phyloP scores from a whole-genome alignment of 2,329 filamentous ascomycete species.

The Diaporthe vaccinii region DNA sequence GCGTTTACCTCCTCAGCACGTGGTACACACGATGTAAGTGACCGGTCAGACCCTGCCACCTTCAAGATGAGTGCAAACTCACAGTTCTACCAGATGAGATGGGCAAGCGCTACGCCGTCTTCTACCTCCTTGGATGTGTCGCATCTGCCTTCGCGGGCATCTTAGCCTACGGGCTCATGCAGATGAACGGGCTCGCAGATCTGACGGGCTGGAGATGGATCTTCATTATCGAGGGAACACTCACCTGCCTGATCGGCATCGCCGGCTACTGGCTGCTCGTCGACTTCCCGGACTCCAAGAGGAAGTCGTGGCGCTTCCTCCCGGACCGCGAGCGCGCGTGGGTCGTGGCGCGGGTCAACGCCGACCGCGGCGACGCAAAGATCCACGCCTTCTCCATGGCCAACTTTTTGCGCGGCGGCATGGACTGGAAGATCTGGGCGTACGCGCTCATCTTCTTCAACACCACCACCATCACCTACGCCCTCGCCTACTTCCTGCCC shows the following conservation, averaged over 20 bases:
- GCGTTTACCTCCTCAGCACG: conserved; percentile 79
- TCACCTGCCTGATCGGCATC: conserved; percentile 68
- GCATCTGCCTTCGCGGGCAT: conserved; percentile 77
- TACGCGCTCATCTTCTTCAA: conserved; percentile 74
- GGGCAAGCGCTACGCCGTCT: conserved; percentile 76
- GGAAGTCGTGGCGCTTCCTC: conserved; percentile 67
- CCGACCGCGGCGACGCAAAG: conserved; percentile 69
- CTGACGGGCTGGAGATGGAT: conserved; percentile 77
- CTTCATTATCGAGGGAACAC: conserved; percentile 67
- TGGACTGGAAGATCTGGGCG: conserved; percentile 72
- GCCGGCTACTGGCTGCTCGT: conserved; percentile 70
- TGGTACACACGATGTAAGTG: conserved; percentile 77
- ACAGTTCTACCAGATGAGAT: conserved; percentile 67
- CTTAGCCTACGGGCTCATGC: conserved; percentile 78
- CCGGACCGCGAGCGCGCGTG: conserved; percentile 63
- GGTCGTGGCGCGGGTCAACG: conserved; percentile 66
- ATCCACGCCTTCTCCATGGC: conserved; percentile 64
- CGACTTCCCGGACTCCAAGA: conserved; percentile 72
- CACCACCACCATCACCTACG: conserved; percentile 80
- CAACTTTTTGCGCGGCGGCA: conserved; percentile 61
- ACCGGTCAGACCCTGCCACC: background rate
- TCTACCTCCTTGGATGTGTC: conserved; percentile 77
- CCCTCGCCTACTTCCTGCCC: conserved; percentile 83
- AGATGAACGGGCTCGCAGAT: conserved; percentile 68
- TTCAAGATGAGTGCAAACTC: background rate